These are phyloP conservation scores for Hypomyces rosellus DNA, from an alignment of 2,329 filamentous ascomycete species.

Conservation along the genomic window DNA sequence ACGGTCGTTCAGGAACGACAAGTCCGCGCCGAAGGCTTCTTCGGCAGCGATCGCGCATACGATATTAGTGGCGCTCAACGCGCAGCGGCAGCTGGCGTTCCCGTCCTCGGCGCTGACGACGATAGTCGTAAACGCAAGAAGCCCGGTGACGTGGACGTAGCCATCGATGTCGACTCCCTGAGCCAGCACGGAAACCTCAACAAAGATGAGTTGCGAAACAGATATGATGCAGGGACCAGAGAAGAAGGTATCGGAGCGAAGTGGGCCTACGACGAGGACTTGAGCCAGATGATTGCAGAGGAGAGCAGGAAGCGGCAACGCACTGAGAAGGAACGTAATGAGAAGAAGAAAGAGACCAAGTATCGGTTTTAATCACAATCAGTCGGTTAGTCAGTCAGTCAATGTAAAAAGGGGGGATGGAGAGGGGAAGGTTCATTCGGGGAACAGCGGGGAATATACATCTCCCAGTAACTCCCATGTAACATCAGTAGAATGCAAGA, in stretches of 20 bases:
- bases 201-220: conserved; percentile 74
- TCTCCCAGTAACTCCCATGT: no score
- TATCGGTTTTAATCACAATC: conserved; percentile 37
- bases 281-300: conserved; percentile 92
- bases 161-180: conserved; percentile 79
- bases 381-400: no score
- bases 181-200: conserved; percentile 68
- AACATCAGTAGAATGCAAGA: no score
- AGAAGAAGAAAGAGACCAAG: conserved; percentile 54
- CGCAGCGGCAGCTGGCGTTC: conserved; percentile 40
- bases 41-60: conserved; percentile 90
- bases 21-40: conserved; percentile 83
- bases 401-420: neutral
- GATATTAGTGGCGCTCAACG: conserved; percentile 59
- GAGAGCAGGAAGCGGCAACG: conserved; percentile 88
- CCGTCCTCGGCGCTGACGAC: conserved; percentile 75
- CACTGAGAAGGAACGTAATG: conserved; percentile 72
- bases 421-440: neutral
- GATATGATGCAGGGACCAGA: conserved; percentile 68
- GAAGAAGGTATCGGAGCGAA: conserved; percentile 61
- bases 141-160: conserved; percentile 89
- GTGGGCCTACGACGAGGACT: conserved; percentile 76
- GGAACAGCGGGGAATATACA: neutral
- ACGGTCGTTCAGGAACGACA: conserved; percentile 86
- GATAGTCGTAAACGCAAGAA: conserved; percentile 83